These are phyloP conservation scores for Arctostaphylos glauca DNA, from an alignment of 148 eudicot species.

Conservation along the genomic window DNA sequence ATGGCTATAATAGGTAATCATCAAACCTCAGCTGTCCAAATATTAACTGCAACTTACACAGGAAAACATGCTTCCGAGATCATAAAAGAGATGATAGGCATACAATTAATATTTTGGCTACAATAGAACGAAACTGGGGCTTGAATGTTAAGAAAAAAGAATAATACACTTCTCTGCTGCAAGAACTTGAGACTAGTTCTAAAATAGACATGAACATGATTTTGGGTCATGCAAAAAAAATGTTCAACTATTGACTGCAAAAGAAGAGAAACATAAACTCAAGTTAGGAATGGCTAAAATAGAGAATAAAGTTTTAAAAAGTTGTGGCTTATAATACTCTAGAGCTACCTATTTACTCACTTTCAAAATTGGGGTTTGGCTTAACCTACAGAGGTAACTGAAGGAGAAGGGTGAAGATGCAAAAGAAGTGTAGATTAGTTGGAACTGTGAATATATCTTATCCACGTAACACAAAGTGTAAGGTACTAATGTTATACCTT, in stretches of 20 bases:
- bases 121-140: background rate
- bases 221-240: background rate
- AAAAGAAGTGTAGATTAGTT: background rate
- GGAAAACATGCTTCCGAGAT: slow-evolving; percentile 1
- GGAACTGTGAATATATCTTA: background rate
- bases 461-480: background rate
- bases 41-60: background rate
- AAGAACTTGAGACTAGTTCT: background rate
- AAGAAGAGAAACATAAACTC: background rate
- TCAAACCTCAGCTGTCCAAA: background rate
- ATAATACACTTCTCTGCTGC: background rate
- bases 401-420: background rate
- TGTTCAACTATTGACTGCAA: slow-evolving; percentile 5
- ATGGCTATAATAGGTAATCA: background rate
- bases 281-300: slow-evolving; percentile 1
- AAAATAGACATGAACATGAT: background rate
- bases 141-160: background rate
- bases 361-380: background rate
- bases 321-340: background rate
- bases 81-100: background rate
- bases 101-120: background rate
- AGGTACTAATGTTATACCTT: background rate
- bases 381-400: background rate
- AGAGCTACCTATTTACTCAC: background rate
- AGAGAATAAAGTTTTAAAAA: background rate